Conservation (phyloP, 495 filamentous ascomycete genomes). For the Bryoglossum gracile region DNA sequence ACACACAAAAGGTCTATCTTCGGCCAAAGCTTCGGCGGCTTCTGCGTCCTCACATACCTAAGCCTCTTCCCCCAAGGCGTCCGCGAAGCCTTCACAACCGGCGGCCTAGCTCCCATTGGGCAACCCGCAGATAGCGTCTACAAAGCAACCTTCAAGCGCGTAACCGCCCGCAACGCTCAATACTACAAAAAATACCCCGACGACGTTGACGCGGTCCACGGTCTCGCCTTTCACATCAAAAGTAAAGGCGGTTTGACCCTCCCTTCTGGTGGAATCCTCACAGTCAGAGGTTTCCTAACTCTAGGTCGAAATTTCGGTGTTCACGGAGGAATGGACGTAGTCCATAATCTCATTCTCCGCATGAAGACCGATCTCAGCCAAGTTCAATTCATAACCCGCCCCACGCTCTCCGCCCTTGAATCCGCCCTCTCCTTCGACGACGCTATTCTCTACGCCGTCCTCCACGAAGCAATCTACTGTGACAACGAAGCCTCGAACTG, state of each 20-base stretch:
- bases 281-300: slow-evolving; percentile 61
- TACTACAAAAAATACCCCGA: slow-evolving; percentile 86
- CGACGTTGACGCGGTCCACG: slow-evolving; percentile 64
- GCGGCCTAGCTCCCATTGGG: slow-evolving; percentile 72
- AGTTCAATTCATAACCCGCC: slow-evolving; percentile 65
- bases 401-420: slow-evolving; percentile 61
- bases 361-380: slow-evolving; percentile 61
- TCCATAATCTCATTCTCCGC: slow-evolving; percentile 65
- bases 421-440: slow-evolving; percentile 58
- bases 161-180: slow-evolving; percentile 48
- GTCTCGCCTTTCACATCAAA: slow-evolving; percentile 54
- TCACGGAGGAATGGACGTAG: slow-evolving; percentile 62
- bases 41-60: slow-evolving; percentile 66
- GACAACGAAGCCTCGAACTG: slow-evolving; percentile 38
- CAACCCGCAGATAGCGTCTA: slow-evolving; percentile 71
- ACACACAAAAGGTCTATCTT: slow-evolving; percentile 44
- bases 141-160: slow-evolving; percentile 55
- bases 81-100: slow-evolving; percentile 73
- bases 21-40: slow-evolving; percentile 90
- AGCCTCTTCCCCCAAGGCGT: slow-evolving; percentile 53
- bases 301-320: slow-evolving; percentile 69
- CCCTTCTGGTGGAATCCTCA: slow-evolving; percentile 61
- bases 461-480: slow-evolving; percentile 84
- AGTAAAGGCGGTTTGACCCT: slow-evolving; percentile 47
- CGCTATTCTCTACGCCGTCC: slow-evolving; percentile 71